These are phyloP conservation scores for Alternaria ethzedia DNA, from an alignment of 2,329 filamentous ascomycete genomes.

Conservation along the genomic window DNA sequence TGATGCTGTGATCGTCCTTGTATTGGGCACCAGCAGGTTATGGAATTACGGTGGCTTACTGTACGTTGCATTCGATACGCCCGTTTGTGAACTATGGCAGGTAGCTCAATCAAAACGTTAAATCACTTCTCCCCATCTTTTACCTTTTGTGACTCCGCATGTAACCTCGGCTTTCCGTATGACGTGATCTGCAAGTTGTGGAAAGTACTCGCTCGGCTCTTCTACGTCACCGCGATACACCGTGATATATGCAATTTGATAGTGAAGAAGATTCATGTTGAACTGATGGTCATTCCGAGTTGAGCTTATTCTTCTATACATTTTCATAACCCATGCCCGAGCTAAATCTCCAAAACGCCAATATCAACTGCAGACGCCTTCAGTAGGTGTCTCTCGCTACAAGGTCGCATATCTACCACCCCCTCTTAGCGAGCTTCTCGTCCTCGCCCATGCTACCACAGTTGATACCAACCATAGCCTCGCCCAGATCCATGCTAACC, in stretches of 20 bases:
- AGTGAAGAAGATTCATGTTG: slow-evolving; percentile 2
- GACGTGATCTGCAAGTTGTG: slow-evolving; percentile 3
- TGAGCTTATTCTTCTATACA: neutral
- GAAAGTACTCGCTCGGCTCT: neutral
- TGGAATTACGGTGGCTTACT: slow-evolving; percentile 2
- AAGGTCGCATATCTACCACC: slow-evolving; percentile 65
- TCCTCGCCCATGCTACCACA: slow-evolving; percentile 75
- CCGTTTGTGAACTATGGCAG: slow-evolving; percentile 2
- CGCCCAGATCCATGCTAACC: slow-evolving; percentile 86
- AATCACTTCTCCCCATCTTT: neutral
- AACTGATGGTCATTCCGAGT: neutral
- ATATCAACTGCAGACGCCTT: neutral
- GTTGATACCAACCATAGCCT: slow-evolving; percentile 98
- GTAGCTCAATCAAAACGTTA: slow-evolving; percentile 10
- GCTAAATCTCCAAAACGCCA: neutral
- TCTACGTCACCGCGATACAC: neutral
- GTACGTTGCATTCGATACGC: slow-evolving; percentile 1
- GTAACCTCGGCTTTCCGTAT: slow-evolving; percentile 3
- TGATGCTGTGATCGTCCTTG: slow-evolving; percentile 1
- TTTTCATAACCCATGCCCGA: neutral
- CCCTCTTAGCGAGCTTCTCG: slow-evolving; percentile 83
- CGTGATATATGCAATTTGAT: neutral
- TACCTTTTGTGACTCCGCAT: neutral
- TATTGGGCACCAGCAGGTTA: slow-evolving; percentile 4
- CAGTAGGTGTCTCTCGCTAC: neutral